These are phyloP conservation scores for Starmerella tilneyi DNA, from an alignment of 805 yeast genomes.

Conservation along the genomic window DNA sequence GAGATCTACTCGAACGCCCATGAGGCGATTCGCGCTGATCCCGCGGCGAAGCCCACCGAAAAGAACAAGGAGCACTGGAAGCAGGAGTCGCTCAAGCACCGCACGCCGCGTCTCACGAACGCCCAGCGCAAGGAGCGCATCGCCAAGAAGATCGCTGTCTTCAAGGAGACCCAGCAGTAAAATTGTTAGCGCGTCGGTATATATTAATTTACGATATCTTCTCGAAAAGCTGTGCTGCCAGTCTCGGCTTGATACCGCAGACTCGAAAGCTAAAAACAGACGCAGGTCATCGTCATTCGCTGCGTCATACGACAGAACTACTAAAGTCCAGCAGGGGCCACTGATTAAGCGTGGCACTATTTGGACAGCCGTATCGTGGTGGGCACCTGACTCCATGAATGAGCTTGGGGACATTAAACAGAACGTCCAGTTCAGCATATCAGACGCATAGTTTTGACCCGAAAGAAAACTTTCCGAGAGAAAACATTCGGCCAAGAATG, in stretches of 20 bases:
- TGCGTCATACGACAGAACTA: too few species aligned
- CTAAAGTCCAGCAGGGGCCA: too few species aligned
- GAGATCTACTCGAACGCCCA: conserved; percentile 93
- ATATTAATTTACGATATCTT: conserved; percentile 5
- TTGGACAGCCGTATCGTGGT: too few species aligned
- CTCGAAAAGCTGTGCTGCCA: background rate
- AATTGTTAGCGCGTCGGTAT: conserved; percentile 7
- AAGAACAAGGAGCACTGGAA: conserved; percentile 97
- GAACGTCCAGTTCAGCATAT: too few species aligned
- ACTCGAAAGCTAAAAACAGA: too few species aligned
- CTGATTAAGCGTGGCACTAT: too few species aligned
- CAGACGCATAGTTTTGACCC: too few species aligned
- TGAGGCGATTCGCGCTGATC: conserved; percentile 92
- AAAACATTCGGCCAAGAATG: too few species aligned
- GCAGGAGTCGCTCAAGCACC: conserved; percentile 91
- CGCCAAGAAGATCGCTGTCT: conserved; percentile 88
- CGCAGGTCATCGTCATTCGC: too few species aligned
- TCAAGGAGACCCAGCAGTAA: conserved; percentile 28
- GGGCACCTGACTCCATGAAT: too few species aligned
- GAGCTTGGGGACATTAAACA: too few species aligned
- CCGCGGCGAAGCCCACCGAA: conserved; percentile 77
- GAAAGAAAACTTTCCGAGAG: too few species aligned
- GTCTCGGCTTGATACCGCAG: background rate
- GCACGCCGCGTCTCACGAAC: conserved; percentile 73
- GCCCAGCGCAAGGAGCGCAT: conserved; percentile 85